Evolutionary conservation across 2,329 filamentous ascomycete genomes (phyloP).

Genomic region (Aspergillus clavatus): DNA sequence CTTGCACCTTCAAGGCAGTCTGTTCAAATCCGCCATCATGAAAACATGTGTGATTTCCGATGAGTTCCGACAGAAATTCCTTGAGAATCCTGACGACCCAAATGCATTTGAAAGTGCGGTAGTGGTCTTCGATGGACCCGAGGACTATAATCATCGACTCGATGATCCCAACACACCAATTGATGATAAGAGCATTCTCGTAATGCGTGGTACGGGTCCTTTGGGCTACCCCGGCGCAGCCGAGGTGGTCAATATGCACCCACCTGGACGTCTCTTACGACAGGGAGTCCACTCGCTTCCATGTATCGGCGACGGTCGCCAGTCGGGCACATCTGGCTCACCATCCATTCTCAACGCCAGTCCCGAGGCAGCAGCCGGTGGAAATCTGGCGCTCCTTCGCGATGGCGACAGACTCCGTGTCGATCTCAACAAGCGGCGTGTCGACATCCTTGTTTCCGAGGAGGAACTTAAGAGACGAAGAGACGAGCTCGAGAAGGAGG

Average conservation of each 20-base stretch:
- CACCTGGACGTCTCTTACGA: slow-evolving; percentile 43
- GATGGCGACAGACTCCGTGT: slow-evolving; percentile 50
- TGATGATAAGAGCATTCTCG: slow-evolving; percentile 42
- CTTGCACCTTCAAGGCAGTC: slow-evolving; percentile 44
- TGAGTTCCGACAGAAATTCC: slow-evolving; percentile 43
- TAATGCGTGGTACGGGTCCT: slow-evolving; percentile 49
- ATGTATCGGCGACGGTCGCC: slow-evolving; percentile 52
- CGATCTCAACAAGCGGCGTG: slow-evolving; percentile 46
- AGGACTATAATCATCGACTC: slow-evolving; percentile 45
- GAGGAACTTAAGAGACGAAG: slow-evolving; percentile 42
- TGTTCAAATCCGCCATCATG: slow-evolving; percentile 52
- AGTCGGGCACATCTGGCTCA: slow-evolving; percentile 52
- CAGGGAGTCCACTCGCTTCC: slow-evolving; percentile 46
- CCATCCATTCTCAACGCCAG: slow-evolving; percentile 54
- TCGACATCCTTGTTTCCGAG: slow-evolving; percentile 45
- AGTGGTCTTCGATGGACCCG: slow-evolving; percentile 49
- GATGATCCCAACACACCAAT: slow-evolving; percentile 39
- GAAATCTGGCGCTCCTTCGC: slow-evolving; percentile 48
- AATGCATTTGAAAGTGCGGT: slow-evolving; percentile 47
- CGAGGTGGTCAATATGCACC: slow-evolving; percentile 52
- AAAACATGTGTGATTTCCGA: slow-evolving; percentile 49
- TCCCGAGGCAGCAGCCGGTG: slow-evolving; percentile 52
- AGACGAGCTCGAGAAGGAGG: slow-evolving; percentile 33
- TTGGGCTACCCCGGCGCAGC: slow-evolving; percentile 49
- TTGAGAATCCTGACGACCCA: slow-evolving; percentile 43